These are phyloP conservation scores for Pythium rhizo-oryzae DNA, from an alignment of 352 stramenopile genomes.

Conservation along the genomic window DNA sequence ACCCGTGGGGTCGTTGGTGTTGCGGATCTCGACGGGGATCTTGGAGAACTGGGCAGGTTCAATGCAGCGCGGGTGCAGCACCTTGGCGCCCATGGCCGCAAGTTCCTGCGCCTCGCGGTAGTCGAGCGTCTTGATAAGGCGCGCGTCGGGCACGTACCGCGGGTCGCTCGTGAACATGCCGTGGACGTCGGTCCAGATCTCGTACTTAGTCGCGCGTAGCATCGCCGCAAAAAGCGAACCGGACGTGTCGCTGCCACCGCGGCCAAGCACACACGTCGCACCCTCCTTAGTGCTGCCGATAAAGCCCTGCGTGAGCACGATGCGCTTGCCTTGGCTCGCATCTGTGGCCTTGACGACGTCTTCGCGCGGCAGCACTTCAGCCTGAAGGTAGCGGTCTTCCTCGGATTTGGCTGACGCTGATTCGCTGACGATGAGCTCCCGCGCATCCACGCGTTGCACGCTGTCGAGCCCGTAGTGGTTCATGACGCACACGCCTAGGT, in stretches of 20 bases:
- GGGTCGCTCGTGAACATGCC: slow-evolving; percentile 97
- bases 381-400: slow-evolving; percentile 79
- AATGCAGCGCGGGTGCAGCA: slow-evolving; percentile 90
- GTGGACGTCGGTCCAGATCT: slow-evolving; percentile 98
- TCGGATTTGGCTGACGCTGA: slow-evolving; percentile 67
- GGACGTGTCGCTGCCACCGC: slow-evolving; percentile 95
- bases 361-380: slow-evolving; percentile 59
- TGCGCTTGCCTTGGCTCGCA: slow-evolving; percentile 49
- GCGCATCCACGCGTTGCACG: slow-evolving; percentile 76
- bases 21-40: slow-evolving; percentile 97
- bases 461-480: slow-evolving; percentile 50
- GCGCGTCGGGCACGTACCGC: slow-evolving; percentile 90
- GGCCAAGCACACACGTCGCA: slow-evolving; percentile 93
- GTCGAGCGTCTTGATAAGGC: slow-evolving; percentile 89
- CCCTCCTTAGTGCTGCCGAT: slow-evolving; percentile 94
- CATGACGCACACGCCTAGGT: slow-evolving; percentile 82
- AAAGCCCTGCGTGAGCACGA: slow-evolving; percentile 97
- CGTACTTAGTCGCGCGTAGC: slow-evolving; percentile 87
- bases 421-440: slow-evolving; percentile 71
- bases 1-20: slow-evolving; percentile 94
- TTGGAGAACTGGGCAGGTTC: slow-evolving; percentile 82
- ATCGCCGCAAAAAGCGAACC: slow-evolving; percentile 95
- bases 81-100: slow-evolving; percentile 97
- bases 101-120: slow-evolving; percentile 98
- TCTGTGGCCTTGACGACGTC: slow-evolving; percentile 36